These are phyloP conservation scores for Serendipita indica DNA, from an alignment of 768 basidiomycete species.

Conservation along the genomic window DNA sequence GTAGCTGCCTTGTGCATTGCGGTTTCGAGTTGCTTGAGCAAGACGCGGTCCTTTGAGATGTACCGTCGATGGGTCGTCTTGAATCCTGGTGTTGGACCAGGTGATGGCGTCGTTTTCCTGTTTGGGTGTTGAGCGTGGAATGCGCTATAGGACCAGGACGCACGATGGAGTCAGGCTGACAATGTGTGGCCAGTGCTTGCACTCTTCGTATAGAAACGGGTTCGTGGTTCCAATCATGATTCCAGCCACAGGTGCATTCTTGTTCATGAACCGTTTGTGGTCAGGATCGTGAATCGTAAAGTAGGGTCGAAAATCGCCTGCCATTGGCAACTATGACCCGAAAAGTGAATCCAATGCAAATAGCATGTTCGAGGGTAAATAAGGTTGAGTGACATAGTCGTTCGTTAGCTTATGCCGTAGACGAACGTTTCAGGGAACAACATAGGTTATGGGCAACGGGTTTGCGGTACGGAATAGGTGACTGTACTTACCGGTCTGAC, in stretches of 20 bases:
- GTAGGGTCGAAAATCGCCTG: conserved; percentile 81
- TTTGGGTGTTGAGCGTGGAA: neutral
- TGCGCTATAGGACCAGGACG: neutral
- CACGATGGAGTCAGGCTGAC: conserved; percentile 43
- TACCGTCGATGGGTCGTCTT: conserved; percentile 53
- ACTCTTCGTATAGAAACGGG: conserved; percentile 67
- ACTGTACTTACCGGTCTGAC: conserved; percentile 59
- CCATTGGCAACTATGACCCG: conserved; percentile 52
- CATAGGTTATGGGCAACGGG: neutral
- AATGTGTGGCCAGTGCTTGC: conserved; percentile 75
- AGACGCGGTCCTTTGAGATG: conserved; percentile 64
- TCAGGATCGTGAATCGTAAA: conserved; percentile 96
- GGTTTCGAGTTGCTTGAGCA: conserved; percentile 59
- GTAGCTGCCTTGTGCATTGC: conserved; percentile 34
- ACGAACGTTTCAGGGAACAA: neutral
- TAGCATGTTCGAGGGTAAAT: neutral
- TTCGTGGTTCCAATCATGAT: conserved; percentile 76
- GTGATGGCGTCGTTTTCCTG: neutral
- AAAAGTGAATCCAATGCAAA: neutral
- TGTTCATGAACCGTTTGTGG: conserved; percentile 57
- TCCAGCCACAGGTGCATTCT: conserved; percentile 63
- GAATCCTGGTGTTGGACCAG: conserved; percentile 18
- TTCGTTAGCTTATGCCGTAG: neutral
- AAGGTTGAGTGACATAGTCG: too few species aligned
- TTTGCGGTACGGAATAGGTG: too few species aligned